A percentile compares a stretch with the other conserved stretches of the same genome.
Evolutionary conservation across 1,284 basidiomycete genomes (phyloP).

Genomic region (Rhodotorula sp.): DNA sequence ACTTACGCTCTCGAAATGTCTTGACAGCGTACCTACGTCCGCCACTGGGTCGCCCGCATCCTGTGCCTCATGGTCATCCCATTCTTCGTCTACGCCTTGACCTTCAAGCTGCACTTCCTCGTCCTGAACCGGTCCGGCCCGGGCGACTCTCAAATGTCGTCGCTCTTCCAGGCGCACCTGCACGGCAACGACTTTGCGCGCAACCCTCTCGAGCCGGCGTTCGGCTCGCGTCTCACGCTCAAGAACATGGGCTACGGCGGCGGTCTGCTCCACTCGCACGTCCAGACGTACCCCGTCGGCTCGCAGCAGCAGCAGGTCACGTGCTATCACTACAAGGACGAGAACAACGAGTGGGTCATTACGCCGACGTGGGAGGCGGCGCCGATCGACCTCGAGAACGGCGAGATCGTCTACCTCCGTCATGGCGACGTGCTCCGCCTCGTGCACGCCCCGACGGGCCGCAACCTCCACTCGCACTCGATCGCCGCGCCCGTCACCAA

Average conservation of each 20-base stretch:
- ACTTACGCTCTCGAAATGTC: conserved; percentile 23
- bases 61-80: conserved; percentile 85
- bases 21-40: conserved; percentile 68
- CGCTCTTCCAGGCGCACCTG: conserved; percentile 96
- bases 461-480: conserved; percentile 91
- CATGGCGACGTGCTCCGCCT: conserved; percentile 80
- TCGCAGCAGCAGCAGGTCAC: conserved; percentile 95
- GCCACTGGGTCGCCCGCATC: conserved; percentile 88
- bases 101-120: conserved; percentile 95
- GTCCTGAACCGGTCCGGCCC: conserved; percentile 92
- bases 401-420: conserved; percentile 68
- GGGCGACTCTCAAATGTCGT: conserved; percentile 98
- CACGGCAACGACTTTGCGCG: conserved; percentile 87
- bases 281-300: conserved; percentile 91
- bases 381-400: conserved; percentile 61
- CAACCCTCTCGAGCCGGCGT: conserved; percentile 87
- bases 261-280: conserved; percentile 92
- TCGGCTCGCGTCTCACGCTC: conserved; percentile 85
- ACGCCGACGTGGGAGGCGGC: conserved; percentile 78
- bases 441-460: conserved; percentile 74
- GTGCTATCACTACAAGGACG: conserved; percentile 99
- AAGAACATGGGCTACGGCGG: conserved; percentile 99
- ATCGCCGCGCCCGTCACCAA: conserved; percentile 87
- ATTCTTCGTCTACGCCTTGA: conserved; percentile 84
- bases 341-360: conserved; percentile 90